Base-by-base conservation (phyloP, 306 rosid species). In the Abrus precatorius region DNA sequence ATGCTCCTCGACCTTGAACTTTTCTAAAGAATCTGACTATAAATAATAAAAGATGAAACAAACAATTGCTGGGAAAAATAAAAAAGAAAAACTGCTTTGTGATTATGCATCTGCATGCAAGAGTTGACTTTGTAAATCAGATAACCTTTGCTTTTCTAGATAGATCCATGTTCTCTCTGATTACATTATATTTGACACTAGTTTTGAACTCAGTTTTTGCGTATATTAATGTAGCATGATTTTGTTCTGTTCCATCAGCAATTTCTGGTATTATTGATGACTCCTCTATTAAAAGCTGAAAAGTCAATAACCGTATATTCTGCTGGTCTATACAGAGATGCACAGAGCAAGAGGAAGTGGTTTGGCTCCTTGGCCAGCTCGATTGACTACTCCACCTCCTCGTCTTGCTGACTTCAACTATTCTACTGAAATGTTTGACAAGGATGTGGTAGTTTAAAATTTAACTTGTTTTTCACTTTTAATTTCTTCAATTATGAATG, bases 281-380 rank as follows among this genome's bases (percentile, higher is more conserved):
- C 10, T 72, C 14, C 59, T 28, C 32, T 29, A 48, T 76, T 54
- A 77, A 20, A 73, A 75, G 74, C 61, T 83, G 81, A 72, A 74
- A 62, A 74, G 11, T 34, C 74, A 61, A 57, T 93, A 64, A 88
- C 75, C 45, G 60, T 43, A 67, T 50, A 45, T 73, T 83, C 72
- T 78, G 57, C 78, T 82, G 77, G 87, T 80, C 67, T 75, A 13
- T 73, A 41, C 93, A 95, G 97, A 87, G 79, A 87, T 88, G 84
- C 93, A 95, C 54, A 88, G 60, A 69, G 89, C 78, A 70, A 90
- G 82, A 83, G 99, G 99, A 61, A 86, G 94, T 72, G 95, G 88
- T 63, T 85, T 91, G 85, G 92, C 91, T 87, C 97, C 95, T 63
- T 95, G 97, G 97, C 99, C 94, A 9, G 91, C 92, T 59, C 92